Evolutionary conservation across 768 basidiomycete species (phyloP).

Genomic region (Calocybe cyanea): DNA sequence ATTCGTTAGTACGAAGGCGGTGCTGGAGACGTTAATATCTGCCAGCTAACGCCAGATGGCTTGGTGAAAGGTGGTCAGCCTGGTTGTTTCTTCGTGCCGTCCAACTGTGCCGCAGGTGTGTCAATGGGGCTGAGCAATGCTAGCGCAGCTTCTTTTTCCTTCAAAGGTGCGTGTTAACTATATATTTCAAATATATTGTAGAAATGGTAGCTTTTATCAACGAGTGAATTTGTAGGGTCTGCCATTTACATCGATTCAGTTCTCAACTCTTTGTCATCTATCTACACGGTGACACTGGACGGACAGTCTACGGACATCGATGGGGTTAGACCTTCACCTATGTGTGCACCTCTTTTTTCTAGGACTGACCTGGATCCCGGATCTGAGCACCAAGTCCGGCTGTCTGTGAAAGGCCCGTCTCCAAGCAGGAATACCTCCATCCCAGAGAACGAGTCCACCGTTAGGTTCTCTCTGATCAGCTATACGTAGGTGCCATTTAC

Average conservation of each 20-base stretch:
- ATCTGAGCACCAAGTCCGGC: constrained; percentile 18
- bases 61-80: constrained; percentile 4
- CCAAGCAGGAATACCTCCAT: constrained; percentile 13
- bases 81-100: constrained; percentile 18
- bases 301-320: constrained; percentile 22
- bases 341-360: constrained; percentile 22
- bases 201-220: neutral
- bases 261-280: constrained; percentile 16
- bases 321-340: constrained; percentile 14
- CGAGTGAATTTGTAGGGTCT: constrained; percentile 14
- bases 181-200: neutral
- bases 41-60: constrained; percentile 10
- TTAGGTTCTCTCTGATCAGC: constrained; percentile 20
- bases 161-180: constrained; percentile 20
- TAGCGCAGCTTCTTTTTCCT: constrained; percentile 19
- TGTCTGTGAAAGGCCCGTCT: constrained; percentile 21
- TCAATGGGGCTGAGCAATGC: constrained; percentile 16
- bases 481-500: constrained; percentile 20
- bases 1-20: constrained; percentile 16
- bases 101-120: constrained; percentile 17
- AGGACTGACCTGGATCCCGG: constrained; percentile 19
- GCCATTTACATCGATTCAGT: constrained; percentile 23
- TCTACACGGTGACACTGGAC: constrained; percentile 24
- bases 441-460: constrained; percentile 7
- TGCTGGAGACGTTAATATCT: constrained; percentile 7